phyloP scores from a whole-genome alignment of 2,329 filamentous ascomycete species.

The Cladosporium halotolerans region DNA sequence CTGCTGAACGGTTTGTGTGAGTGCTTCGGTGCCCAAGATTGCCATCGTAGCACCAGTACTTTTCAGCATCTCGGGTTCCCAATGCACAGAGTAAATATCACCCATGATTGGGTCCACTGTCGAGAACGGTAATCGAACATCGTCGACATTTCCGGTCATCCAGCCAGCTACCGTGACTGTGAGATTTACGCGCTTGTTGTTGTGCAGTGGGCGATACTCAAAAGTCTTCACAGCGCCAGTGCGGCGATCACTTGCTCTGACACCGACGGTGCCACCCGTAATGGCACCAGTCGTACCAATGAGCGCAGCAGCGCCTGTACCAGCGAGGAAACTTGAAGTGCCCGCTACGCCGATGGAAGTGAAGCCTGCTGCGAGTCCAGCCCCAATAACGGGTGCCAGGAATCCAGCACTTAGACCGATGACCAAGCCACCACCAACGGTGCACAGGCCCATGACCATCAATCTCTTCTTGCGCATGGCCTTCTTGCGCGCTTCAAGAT shows the following conservation, averaged over 20 bases:
- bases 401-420: slow-evolving; percentile 92
- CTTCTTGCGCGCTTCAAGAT: slow-evolving; percentile 82
- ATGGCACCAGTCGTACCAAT: slow-evolving; percentile 86
- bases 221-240: slow-evolving; percentile 93
- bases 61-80: slow-evolving; percentile 96
- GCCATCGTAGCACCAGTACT: slow-evolving; percentile 99
- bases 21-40: slow-evolving; percentile 92
- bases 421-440: slow-evolving; percentile 87
- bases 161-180: slow-evolving; percentile 93
- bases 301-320: slow-evolving; percentile 84
- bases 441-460: slow-evolving; percentile 93
- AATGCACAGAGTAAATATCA: slow-evolving; percentile 91
- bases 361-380: slow-evolving; percentile 87
- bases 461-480: slow-evolving; percentile 74
- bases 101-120: slow-evolving; percentile 98
- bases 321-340: slow-evolving; percentile 81
- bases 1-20: slow-evolving; percentile 94
- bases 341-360: slow-evolving; percentile 90
- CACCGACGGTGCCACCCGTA: slow-evolving; percentile 79
- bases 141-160: slow-evolving; percentile 98
- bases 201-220: slow-evolving; percentile 92
- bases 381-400: slow-evolving; percentile 87
- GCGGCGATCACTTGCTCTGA: slow-evolving; percentile 75
- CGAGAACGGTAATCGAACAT: slow-evolving; percentile 90
- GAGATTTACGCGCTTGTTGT: slow-evolving; percentile 94